Conservation (phyloP, 306 rosid species). For the Hippophae gyantsensis region DNA sequence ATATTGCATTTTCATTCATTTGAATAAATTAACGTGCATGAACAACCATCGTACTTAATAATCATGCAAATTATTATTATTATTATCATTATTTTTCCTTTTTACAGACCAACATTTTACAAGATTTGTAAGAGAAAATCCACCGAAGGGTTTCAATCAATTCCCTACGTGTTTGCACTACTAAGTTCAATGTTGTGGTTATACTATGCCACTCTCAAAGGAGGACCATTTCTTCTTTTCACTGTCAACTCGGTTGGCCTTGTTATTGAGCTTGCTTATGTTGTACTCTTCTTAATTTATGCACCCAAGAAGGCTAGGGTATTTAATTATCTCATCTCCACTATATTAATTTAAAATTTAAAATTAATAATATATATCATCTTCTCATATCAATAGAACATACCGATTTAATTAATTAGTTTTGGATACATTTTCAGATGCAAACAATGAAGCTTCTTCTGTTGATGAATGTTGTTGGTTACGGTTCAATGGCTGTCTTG, state of each 20-base stretch:
- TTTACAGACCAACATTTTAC: constrained; percentile 75
- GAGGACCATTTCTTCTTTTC: constrained; percentile 55
- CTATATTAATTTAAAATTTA: too few species aligned
- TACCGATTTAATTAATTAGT: too few species aligned
- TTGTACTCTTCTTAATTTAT: constrained; percentile 48
- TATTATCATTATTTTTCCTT: too few species aligned
- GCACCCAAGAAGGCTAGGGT: constrained; percentile 66
- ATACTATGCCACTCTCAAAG: constrained; percentile 68
- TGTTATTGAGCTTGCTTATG: constrained; percentile 52
- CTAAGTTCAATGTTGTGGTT: constrained; percentile 86
- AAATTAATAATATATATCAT: too few species aligned
- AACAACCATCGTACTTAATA: too few species aligned
- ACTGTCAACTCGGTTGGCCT: constrained; percentile 81
- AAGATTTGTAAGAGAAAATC: constrained; percentile 70
- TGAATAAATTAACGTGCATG: too few species aligned
- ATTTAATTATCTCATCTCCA: not conserved
- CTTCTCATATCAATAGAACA: too few species aligned
- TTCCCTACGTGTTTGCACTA: constrained; percentile 77
- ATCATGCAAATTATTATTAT: too few species aligned
- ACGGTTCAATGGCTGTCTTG: constrained; percentile 58
- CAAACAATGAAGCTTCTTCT: constrained; percentile 45
- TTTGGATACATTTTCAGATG: constrained; percentile 30
- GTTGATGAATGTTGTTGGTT: constrained; percentile 61
- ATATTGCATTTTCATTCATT: too few species aligned
- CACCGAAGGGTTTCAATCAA: constrained; percentile 65